These are phyloP conservation scores for Royoungia palumana DNA, from an alignment of 768 basidiomycete genomes.

Conservation along the genomic window DNA sequence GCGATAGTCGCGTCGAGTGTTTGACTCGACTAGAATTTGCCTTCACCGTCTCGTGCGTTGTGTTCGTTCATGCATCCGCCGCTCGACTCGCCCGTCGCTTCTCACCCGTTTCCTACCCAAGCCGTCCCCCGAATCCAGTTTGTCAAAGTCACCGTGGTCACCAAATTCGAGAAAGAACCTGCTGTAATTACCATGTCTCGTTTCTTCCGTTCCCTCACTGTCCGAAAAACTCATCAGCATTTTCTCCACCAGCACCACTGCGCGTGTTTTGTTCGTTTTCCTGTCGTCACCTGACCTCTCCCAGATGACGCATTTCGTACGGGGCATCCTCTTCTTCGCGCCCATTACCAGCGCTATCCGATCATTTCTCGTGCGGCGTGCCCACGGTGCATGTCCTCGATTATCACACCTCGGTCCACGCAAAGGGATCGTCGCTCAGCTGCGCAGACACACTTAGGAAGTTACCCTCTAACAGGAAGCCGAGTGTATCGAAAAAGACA, in stretches of 20 bases:
- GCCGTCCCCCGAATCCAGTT: slow-evolving; percentile 41
- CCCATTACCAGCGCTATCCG: slow-evolving; percentile 88
- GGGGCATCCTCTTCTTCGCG: slow-evolving; percentile 65
- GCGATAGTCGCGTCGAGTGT: no score
- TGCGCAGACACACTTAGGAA: slow-evolving; percentile 77
- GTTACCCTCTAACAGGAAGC: slow-evolving; percentile 89
- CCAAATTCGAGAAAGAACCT: slow-evolving; percentile 77
- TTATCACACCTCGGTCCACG: no score
- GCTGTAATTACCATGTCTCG: slow-evolving; percentile 71
- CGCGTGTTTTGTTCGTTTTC: slow-evolving; percentile 28
- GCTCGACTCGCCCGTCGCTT: slow-evolving; percentile 4
- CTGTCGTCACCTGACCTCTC: not conserved
- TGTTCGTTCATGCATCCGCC: not conserved
- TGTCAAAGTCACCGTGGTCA: slow-evolving; percentile 79
- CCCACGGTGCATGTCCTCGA: slow-evolving; percentile 53
- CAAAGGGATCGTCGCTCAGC: slow-evolving; percentile 82
- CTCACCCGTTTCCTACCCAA: slow-evolving; percentile 31
- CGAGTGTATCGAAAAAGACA: slow-evolving; percentile 88
- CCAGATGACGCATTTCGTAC: slow-evolving; percentile 65
- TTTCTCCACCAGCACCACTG: slow-evolving; percentile 72
- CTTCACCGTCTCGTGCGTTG: no score
- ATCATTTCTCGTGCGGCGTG: slow-evolving; percentile 80
- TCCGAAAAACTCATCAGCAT: slow-evolving; percentile 94
- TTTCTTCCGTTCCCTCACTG: slow-evolving; percentile 88
- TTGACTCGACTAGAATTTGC: slow-evolving; percentile 1